phyloP scores from a whole-genome alignment of 2,329 filamentous ascomycete species.

The Gnomoniopsis sp. region DNA sequence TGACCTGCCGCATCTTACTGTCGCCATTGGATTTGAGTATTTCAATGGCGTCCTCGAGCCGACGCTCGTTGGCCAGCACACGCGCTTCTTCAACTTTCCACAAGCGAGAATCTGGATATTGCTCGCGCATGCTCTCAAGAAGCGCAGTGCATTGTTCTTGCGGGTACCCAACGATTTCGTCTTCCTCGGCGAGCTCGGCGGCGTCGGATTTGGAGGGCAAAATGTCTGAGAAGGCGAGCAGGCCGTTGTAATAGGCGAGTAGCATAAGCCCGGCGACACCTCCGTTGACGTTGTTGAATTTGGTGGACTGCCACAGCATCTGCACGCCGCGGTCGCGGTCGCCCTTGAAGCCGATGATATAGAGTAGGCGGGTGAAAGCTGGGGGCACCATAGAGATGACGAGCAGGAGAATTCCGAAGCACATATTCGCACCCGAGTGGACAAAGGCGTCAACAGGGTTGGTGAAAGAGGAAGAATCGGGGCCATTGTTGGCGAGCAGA shows the following conservation, averaged over 20 bases:
- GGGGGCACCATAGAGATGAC: conserved; percentile 93
- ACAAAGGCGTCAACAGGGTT: conserved; percentile 83
- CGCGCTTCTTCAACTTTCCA: conserved; percentile 89
- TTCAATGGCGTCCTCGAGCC: conserved; percentile 64
- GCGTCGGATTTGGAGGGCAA: conserved; percentile 61
- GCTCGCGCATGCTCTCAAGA: conserved; percentile 67
- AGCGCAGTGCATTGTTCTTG: conserved; percentile 62
- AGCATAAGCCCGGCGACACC: conserved; percentile 80
- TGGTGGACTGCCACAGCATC: conserved; percentile 88
- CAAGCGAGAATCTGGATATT: conserved; percentile 77
- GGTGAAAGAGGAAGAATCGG: conserved; percentile 62
- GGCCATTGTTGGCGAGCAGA: conserved; percentile 33
- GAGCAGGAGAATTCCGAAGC: conserved; percentile 81
- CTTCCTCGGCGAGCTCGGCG: conserved; percentile 40
- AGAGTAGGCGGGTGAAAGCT: conserved; percentile 80
- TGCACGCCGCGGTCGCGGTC: conserved; percentile 78
- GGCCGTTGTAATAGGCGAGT: conserved; percentile 82
- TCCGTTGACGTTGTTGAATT: conserved; percentile 86
- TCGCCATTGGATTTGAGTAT: conserved; percentile 58
- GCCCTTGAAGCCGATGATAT: conserved; percentile 86
- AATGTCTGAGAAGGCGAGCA: conserved; percentile 86
- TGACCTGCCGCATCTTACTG: conserved; percentile 82
- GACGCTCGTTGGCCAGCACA: conserved; percentile 63
- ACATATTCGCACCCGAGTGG: conserved; percentile 83
- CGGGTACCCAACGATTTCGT: conserved; percentile 69